phyloP scores from a whole-genome alignment of 164 flowering plant species.

The Vitis rupestris region DNA sequence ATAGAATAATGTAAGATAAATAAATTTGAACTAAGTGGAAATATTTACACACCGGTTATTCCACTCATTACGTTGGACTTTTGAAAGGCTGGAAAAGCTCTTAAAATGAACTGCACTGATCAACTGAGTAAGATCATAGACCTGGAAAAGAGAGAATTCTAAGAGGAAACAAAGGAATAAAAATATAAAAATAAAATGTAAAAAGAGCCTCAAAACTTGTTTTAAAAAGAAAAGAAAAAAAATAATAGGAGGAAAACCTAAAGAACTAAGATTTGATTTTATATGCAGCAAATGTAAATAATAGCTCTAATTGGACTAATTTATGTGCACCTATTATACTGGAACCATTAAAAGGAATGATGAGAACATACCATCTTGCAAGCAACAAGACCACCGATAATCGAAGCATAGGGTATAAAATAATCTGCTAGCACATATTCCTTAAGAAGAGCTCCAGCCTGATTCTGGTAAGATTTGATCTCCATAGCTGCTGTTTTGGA shows the following conservation, averaged over 20 bases:
- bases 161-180: neutral
- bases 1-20: neutral
- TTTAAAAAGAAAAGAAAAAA: neutral
- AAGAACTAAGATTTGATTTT: neutral
- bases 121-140: slow-evolving; percentile 34
- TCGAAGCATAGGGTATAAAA: slow-evolving; percentile 23
- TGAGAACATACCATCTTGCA: slow-evolving; percentile 30
- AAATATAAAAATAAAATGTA: neutral
- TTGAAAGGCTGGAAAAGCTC: slow-evolving; percentile 28
- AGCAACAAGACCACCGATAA: slow-evolving; percentile 23
- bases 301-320: neutral
- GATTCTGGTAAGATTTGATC: slow-evolving; percentile 22
- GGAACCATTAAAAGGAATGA: neutral
- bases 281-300: neutral
- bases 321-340: neutral
- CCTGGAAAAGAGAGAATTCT: slow-evolving; percentile 20
- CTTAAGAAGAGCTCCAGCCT: slow-evolving; percentile 24
- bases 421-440: slow-evolving; percentile 22
- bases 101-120: slow-evolving; percentile 28
- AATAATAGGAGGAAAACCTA: neutral
- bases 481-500: slow-evolving; percentile 13
- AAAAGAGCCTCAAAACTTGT: neutral
- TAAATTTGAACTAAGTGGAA: neutral
- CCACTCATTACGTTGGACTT: slow-evolving; percentile 33
- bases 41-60: slow-evolving; percentile 28